Evolutionary conservation across 2,329 filamentous ascomycete genomes (phyloP), one percentile per base, ranked within the genome.

Genomic region (Phyllosticta paracitricarpa): DNA sequence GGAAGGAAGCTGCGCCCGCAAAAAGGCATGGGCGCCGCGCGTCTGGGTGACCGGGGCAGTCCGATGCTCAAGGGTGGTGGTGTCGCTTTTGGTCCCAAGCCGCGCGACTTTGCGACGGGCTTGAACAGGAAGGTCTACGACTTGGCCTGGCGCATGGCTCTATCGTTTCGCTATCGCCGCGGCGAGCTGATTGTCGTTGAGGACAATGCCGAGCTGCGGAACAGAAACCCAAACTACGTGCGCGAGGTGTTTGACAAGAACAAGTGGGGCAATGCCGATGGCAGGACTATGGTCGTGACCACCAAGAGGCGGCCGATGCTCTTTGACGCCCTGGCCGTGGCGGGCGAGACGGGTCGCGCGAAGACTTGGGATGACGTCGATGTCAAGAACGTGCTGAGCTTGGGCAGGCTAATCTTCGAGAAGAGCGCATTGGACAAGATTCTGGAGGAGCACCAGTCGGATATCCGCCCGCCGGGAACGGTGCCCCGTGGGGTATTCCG

Each of bases 101-200:
- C 92, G 26, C 84, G 94, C 72, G 91, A 97, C 77, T 99, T 99
- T 72, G 84, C 84, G 63, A 95, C 92, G 24, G 82, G 83, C 17
- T 80, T 99, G 61, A 91, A 88, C 68, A 82, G 83, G 71, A 97
- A 97, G 79, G 84, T 96, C 56, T 99, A 99, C 78, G 92, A 97
- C 76, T 82, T 95, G 68, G 94, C 94, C 9, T 97, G 91, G 90
- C 85, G 94, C 71, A 97, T 89, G 53, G 94, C 94, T 10, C 82
- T 99, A 66, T 94, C 89, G 70, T 96, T 96, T 79, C 86, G 94
- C 63, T 97, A 94, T 77, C 82, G 87, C 66, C 85, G 86, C 66
- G 94, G 92, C 56, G 90, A 97, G 78, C 78, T 99, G 69, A 79
- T 97, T 66, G 84, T 99, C 52, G 86, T 94, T 68, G 87, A 93